Conservation (phyloP, 768 basidiomycete genomes). For the Leccinum rimulosum region DNA sequence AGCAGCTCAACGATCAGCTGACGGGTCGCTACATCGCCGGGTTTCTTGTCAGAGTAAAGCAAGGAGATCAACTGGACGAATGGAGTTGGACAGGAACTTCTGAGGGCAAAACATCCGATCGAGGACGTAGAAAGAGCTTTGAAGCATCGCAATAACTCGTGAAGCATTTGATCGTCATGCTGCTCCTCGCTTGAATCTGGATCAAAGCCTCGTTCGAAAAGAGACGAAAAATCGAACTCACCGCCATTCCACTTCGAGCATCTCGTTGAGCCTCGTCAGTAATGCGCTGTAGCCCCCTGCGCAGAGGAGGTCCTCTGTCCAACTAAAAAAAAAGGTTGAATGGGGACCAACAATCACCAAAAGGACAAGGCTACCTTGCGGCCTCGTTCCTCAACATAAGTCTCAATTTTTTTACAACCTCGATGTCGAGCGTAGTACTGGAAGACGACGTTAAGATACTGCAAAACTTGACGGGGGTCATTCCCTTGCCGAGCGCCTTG, state of each 20-base stretch:
- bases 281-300: constrained; percentile 85
- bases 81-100: constrained; percentile 85
- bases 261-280: constrained; percentile 81
- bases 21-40: constrained; percentile 87
- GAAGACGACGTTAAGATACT: constrained; percentile 65
- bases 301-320: constrained; percentile 85
- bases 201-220: constrained; percentile 7
- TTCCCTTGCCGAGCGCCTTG: constrained; percentile 49
- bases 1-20: constrained; percentile 90
- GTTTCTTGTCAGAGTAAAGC: constrained; percentile 96
- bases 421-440: constrained; percentile 78
- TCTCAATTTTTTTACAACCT: constrained; percentile 82
- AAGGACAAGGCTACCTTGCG: constrained; percentile 55
- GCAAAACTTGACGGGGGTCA: constrained; percentile 65
- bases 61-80: constrained; percentile 81
- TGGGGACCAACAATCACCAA: neutral
- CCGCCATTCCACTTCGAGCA: constrained; percentile 97
- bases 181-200: constrained; percentile 80
- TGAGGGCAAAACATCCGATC: constrained; percentile 85
- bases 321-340: constrained; percentile 44
- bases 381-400: constrained; percentile 87
- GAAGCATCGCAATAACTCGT: constrained; percentile 90
- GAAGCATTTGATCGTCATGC: constrained; percentile 91
- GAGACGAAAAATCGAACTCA: constrained; percentile 35
- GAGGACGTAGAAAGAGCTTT: constrained; percentile 90